These are phyloP conservation scores for Knufia fluminis DNA, from an alignment of 2,329 filamentous ascomycete genomes.

Conservation along the genomic window DNA sequence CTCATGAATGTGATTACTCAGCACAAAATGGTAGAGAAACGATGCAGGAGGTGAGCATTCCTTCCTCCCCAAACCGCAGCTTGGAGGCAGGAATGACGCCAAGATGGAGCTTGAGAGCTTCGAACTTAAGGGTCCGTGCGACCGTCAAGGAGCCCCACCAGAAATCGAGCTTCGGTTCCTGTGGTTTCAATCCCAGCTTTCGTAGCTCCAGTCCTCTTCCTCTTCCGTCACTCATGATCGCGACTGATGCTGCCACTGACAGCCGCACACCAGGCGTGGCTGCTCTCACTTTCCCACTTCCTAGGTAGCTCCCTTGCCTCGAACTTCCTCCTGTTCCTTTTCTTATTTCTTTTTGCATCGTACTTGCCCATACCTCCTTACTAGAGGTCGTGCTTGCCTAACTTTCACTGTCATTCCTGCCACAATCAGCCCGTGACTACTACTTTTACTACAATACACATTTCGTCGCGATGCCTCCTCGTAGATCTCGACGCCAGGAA, in stretches of 20 bases:
- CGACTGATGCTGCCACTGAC: constrained; percentile 10
- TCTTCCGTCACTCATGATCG: constrained; percentile 9
- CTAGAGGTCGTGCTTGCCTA: neutral
- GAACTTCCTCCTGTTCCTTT: constrained; percentile 1
- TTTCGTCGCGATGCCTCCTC: constrained; percentile 33
- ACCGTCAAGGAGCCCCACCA: neutral
- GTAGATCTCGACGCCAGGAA: constrained; percentile 41
- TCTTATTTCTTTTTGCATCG: constrained; percentile 27
- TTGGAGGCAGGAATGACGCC: neutral
- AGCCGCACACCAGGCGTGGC: too few relatives aligned
- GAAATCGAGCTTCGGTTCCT: constrained; percentile 1
- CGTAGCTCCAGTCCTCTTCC: constrained; percentile 8
- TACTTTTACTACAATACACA: neutral
- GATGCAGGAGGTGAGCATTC: neutral
- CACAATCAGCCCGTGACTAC: constrained; percentile 9
- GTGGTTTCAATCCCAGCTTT: neutral
- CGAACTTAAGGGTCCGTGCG: neutral
- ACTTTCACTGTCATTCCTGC: constrained; percentile 9
- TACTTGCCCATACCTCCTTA: constrained; percentile 26
- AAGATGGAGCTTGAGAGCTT: neutral
- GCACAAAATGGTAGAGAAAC: neutral
- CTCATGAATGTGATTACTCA: neutral
- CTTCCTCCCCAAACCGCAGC: neutral
- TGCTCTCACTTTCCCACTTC: constrained; percentile 6
- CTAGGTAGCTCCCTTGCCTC: constrained; percentile 10